phyloP scores from a whole-genome alignment of 768 basidiomycete genomes.

The Naganishia kalamii region DNA sequence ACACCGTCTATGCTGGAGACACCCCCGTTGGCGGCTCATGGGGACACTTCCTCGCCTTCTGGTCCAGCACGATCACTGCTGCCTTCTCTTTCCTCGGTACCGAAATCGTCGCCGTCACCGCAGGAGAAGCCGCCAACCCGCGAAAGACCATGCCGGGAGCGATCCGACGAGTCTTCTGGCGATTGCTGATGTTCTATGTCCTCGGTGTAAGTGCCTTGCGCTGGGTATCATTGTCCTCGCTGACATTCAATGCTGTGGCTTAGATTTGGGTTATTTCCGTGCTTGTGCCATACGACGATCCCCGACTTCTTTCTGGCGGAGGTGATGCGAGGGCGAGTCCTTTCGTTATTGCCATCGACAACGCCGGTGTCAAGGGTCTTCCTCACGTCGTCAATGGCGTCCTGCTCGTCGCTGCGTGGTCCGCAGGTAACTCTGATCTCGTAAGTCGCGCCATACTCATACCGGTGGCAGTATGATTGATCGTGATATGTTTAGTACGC shows the following conservation, averaged over 20 bases:
- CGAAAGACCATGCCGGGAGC: slow-evolving; percentile 42
- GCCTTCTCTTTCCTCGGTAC: slow-evolving; percentile 33
- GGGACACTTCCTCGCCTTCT: slow-evolving; percentile 42
- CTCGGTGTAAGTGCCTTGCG: slow-evolving; percentile 21
- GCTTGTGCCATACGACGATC: slow-evolving; percentile 41
- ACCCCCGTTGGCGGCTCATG: slow-evolving; percentile 28
- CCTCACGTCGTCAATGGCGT: slow-evolving; percentile 46
- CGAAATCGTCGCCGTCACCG: slow-evolving; percentile 39
- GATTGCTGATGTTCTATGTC: slow-evolving; percentile 44
- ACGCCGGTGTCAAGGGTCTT: slow-evolving; percentile 44
- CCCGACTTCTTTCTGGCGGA: slow-evolving; percentile 31
- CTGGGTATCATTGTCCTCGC: not conserved
- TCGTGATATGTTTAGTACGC: slow-evolving; percentile 31
- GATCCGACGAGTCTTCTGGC: slow-evolving; percentile 45
- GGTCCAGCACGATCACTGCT: slow-evolving; percentile 43
- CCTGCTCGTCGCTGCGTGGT: slow-evolving; percentile 46
- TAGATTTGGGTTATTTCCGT: slow-evolving; percentile 38
- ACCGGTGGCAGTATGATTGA: no score
- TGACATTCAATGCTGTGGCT: not conserved
- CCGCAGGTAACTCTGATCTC: slow-evolving; percentile 47
- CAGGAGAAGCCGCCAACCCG: slow-evolving; percentile 35
- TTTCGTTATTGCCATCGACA: slow-evolving; percentile 46
- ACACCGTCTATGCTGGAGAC: slow-evolving; percentile 33
- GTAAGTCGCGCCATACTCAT: not conserved
- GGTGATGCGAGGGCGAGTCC: slow-evolving; percentile 42